These are phyloP conservation scores for Rhizopogon vulgaris DNA, from an alignment of 768 basidiomycete species.

Conservation along the genomic window DNA sequence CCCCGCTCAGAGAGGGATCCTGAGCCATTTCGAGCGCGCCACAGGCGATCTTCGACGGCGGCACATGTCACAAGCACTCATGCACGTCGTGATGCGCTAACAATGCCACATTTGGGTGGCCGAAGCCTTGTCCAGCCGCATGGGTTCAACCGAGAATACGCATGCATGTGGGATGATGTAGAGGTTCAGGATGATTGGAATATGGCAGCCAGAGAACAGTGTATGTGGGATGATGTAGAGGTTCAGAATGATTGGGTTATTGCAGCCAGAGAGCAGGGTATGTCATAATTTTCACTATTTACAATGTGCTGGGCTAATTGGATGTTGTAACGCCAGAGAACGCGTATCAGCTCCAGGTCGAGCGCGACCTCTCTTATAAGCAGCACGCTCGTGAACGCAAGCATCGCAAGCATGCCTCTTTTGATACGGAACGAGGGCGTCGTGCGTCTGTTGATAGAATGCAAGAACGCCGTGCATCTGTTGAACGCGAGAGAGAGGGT, in stretches of 20 bases:
- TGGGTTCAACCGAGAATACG: not conserved
- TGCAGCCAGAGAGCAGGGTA: conserved; percentile 6
- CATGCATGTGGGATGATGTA: not conserved
- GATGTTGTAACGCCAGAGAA: conserved; percentile 5
- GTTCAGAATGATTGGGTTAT: not conserved
- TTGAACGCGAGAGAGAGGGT: not conserved
- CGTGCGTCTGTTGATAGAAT: not conserved
- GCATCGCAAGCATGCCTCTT: not conserved
- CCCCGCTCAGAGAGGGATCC: too few relatives aligned
- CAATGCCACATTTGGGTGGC: not conserved
- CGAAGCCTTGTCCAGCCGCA: not conserved
- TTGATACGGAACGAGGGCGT: not conserved
- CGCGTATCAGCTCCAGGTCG: not conserved
- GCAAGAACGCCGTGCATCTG: not conserved
- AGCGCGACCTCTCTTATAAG: not conserved
- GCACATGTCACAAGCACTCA: not conserved
- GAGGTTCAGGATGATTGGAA: not conserved
- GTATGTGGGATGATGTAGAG: not conserved
- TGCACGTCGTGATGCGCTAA: not conserved
- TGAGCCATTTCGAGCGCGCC: not conserved
- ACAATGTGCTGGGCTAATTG: not conserved
- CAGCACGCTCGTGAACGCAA: not conserved
- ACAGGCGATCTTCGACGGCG: not conserved
- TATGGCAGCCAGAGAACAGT: not conserved
- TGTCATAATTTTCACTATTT: not conserved